A percentile compares a stretch with the other conserved stretches of the same genome.
Conservation (phyloP, 2,329 filamentous ascomycete genomes). For the Stenocarpella maydis region DNA sequence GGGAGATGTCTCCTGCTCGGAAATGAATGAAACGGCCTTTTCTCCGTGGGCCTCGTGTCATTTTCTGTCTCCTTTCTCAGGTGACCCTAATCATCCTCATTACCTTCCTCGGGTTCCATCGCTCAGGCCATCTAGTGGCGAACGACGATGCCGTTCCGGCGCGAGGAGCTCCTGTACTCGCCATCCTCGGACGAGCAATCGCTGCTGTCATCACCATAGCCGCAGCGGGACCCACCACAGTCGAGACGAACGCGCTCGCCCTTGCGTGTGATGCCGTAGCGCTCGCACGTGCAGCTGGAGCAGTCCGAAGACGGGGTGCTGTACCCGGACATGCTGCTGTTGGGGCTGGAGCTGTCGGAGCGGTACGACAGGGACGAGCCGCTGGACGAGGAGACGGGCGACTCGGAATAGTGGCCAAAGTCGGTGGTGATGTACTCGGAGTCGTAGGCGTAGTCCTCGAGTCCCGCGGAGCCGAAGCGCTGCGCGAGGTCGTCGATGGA, state of each 20-base stretch:
- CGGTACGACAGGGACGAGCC: constrained; percentile 76
- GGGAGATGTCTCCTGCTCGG: constrained; percentile 39
- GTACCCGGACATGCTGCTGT: constrained; percentile 78
- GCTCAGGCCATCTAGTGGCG: constrained; percentile 44
- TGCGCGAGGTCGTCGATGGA: constrained; percentile 81
- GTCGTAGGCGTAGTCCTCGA: constrained; percentile 62
- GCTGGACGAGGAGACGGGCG: constrained; percentile 58
- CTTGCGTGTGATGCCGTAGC: constrained; percentile 94
- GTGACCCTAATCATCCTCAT: constrained; percentile 42
- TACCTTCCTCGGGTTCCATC: constrained; percentile 35
- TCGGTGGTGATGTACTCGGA: constrained; percentile 64
- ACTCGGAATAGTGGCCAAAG: constrained; percentile 57
- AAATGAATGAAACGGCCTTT: constrained; percentile 46
- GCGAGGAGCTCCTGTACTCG: constrained; percentile 65
- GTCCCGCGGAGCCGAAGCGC: constrained; percentile 71
- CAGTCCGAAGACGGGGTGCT: constrained; percentile 81
- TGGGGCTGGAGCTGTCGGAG: constrained; percentile 78
- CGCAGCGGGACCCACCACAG: constrained; percentile 89
- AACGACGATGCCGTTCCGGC: constrained; percentile 72
- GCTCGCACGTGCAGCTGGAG: constrained; percentile 88
- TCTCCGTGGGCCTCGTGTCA: constrained; percentile 37
- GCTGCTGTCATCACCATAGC: constrained; percentile 75
- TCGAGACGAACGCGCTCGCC: constrained; percentile 95
- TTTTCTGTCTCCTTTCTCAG: constrained; percentile 38
- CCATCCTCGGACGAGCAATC: constrained; percentile 75